Conservation (phyloP, 176 grass and related monocot genomes). For the Olyra latifolia region DNA sequence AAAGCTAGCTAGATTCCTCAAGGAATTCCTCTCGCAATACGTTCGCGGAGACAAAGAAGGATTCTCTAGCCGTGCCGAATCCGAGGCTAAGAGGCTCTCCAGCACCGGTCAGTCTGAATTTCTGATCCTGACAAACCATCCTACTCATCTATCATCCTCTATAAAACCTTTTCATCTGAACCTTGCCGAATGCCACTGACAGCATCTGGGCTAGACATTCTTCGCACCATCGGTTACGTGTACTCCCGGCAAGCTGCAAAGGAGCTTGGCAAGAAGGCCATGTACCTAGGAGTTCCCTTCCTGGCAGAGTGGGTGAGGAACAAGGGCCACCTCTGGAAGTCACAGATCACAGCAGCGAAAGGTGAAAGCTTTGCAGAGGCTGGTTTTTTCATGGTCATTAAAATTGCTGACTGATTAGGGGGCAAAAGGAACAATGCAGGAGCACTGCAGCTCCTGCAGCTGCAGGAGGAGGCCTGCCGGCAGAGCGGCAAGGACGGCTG, state of each 20-base stretch:
- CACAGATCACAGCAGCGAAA: slow-evolving; percentile 94
- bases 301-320: slow-evolving; percentile 96
- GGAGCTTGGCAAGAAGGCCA: slow-evolving; percentile 91
- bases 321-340: slow-evolving; percentile 97
- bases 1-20: slow-evolving; percentile 81
- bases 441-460: slow-evolving; percentile 84
- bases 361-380: slow-evolving; percentile 47
- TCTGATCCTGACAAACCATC: slow-evolving; percentile 19
- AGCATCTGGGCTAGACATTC: slow-evolving; percentile 84
- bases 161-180: neutral
- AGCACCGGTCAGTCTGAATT: slow-evolving; percentile 52
- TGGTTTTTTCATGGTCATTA: neutral
- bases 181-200: slow-evolving; percentile 30
- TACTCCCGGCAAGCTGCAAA: slow-evolving; percentile 93
- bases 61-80: slow-evolving; percentile 62
- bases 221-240: slow-evolving; percentile 87
- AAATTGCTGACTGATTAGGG: slow-evolving; percentile 57
- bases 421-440: slow-evolving; percentile 66
- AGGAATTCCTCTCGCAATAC: slow-evolving; percentile 84
- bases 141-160: neutral
- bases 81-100: slow-evolving; percentile 80
- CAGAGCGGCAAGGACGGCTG: slow-evolving; percentile 69
- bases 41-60: slow-evolving; percentile 69
- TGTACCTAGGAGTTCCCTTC: slow-evolving; percentile 97
- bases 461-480: slow-evolving; percentile 85